phyloP scores from a whole-genome alignment of 2,329 filamentous ascomycete species.

The Aschersonia sp. region DNA sequence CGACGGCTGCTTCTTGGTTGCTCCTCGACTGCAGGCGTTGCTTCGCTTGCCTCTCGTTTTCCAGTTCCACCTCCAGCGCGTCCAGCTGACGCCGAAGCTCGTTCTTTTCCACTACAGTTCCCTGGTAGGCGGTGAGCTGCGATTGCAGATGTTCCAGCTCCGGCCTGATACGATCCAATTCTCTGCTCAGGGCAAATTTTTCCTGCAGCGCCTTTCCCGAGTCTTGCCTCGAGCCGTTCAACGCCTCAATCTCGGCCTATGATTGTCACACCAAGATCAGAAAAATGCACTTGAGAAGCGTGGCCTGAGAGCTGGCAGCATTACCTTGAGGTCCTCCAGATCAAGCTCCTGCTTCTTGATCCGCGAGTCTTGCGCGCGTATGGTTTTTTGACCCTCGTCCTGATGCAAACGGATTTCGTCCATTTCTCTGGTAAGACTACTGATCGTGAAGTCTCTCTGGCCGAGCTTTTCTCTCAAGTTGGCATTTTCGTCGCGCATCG shows the following conservation, averaged over 20 bases:
- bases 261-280: too few relatives aligned
- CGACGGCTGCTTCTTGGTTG: slow-evolving; percentile 25
- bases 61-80: slow-evolving; percentile 65
- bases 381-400: slow-evolving; percentile 25
- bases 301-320: neutral
- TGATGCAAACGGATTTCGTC: slow-evolving; percentile 27
- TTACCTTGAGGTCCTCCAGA: slow-evolving; percentile 32
- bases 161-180: slow-evolving; percentile 36
- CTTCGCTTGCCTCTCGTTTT: slow-evolving; percentile 49
- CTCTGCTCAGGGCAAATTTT: slow-evolving; percentile 36
- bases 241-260: slow-evolving; percentile 56
- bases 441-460: slow-evolving; percentile 44
- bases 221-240: slow-evolving; percentile 53
- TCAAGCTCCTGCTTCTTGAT: slow-evolving; percentile 34
- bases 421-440: slow-evolving; percentile 24
- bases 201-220: slow-evolving; percentile 53
- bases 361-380: slow-evolving; percentile 29
- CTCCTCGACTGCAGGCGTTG: slow-evolving; percentile 15
- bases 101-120: slow-evolving; percentile 63
- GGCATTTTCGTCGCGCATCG: slow-evolving; percentile 64
- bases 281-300: too few relatives aligned
- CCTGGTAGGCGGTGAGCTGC: slow-evolving; percentile 46
- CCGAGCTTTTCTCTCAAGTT: slow-evolving; percentile 49
- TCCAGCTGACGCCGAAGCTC: slow-evolving; percentile 64
- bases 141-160: slow-evolving; percentile 41